These are phyloP conservation scores for Acanthochlamys bracteata DNA, from an alignment of 106 monocot species.

Conservation along the genomic window DNA sequence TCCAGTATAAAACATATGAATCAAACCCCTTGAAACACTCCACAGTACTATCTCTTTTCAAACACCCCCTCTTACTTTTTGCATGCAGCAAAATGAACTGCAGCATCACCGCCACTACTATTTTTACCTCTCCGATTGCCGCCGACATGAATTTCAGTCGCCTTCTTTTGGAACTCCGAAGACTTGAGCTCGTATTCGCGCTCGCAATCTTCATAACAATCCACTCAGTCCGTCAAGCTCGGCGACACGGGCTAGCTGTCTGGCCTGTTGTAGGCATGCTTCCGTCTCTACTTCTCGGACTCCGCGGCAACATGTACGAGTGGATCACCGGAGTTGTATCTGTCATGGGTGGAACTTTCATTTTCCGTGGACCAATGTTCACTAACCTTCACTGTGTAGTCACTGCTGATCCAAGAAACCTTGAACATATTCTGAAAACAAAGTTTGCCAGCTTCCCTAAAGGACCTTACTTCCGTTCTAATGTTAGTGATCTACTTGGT, in stretches of 20 bases:
- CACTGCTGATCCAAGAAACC: slow-evolving; percentile 82
- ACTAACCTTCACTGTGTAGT: slow-evolving; percentile 76
- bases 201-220: slow-evolving; percentile 58
- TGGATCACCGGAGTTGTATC: slow-evolving; percentile 71
- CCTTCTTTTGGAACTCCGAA: slow-evolving; percentile 36
- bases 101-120: slow-evolving; percentile 18
- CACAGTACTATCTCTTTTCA: too few relatives aligned
- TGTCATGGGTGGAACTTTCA: slow-evolving; percentile 58
- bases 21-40: too few relatives aligned
- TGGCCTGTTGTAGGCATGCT: slow-evolving; percentile 91
- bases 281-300: slow-evolving; percentile 62
- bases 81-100: not conserved
- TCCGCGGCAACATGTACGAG: slow-evolving; percentile 68
- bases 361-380: slow-evolving; percentile 60
- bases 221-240: slow-evolving; percentile 52
- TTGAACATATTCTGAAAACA: slow-evolving; percentile 86
- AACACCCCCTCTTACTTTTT: too few relatives aligned
- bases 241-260: slow-evolving; percentile 41
- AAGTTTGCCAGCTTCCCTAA: slow-evolving; percentile 85
- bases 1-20: too few relatives aligned
- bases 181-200: slow-evolving; percentile 54
- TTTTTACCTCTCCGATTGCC: not conserved
- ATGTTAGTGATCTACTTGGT: slow-evolving; percentile 60
- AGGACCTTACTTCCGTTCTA: slow-evolving; percentile 62
- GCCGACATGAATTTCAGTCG: not conserved